Conservation (phyloP, 1,284 basidiomycete genomes). For the Ceratobasidium sp. region DNA sequence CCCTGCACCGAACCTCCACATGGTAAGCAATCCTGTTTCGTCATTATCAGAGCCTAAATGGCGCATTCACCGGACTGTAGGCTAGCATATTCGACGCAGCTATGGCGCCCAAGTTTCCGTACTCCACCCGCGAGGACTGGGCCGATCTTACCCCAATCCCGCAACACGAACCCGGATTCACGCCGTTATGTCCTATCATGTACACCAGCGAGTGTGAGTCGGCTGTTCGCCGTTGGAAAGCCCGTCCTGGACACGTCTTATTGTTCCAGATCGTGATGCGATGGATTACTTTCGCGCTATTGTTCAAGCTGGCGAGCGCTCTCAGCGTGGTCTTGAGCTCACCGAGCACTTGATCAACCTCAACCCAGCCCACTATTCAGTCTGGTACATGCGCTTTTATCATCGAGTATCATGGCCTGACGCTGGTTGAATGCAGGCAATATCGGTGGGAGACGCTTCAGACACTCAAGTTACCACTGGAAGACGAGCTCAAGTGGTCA, state of each 20-base stretch:
- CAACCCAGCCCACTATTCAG: slow-evolving; percentile 94
- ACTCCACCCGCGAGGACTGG: slow-evolving; percentile 75
- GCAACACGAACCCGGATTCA: slow-evolving; percentile 76
- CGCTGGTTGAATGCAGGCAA: slow-evolving; percentile 64
- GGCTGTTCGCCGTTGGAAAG: slow-evolving; percentile 31
- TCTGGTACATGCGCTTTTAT: slow-evolving; percentile 66
- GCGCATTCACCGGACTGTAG: too few relatives aligned
- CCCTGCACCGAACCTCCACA: neutral
- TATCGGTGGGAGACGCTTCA: slow-evolving; percentile 87
- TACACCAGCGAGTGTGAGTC: slow-evolving; percentile 84
- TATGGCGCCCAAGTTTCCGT: slow-evolving; percentile 45
- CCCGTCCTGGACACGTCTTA: neutral
- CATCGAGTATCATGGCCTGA: neutral
- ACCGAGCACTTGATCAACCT: slow-evolving; percentile 84
- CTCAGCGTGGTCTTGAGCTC: slow-evolving; percentile 77
- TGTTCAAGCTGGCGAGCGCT: slow-evolving; percentile 75
- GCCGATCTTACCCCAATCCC: slow-evolving; percentile 75
- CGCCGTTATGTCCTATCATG: slow-evolving; percentile 86
- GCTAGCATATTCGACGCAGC: neutral
- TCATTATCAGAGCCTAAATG: too few relatives aligned
- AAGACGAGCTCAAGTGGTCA: slow-evolving; percentile 79
- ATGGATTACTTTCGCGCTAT: slow-evolving; percentile 91
- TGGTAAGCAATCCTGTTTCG: neutral
- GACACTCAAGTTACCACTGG: slow-evolving; percentile 68
- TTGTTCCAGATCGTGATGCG: slow-evolving; percentile 79